A percentile compares a stretch with the other conserved stretches of the same genome.
Conservation (phyloP, 192 early-diverging fungal genomes). For the Coemansia biformis region DNA sequence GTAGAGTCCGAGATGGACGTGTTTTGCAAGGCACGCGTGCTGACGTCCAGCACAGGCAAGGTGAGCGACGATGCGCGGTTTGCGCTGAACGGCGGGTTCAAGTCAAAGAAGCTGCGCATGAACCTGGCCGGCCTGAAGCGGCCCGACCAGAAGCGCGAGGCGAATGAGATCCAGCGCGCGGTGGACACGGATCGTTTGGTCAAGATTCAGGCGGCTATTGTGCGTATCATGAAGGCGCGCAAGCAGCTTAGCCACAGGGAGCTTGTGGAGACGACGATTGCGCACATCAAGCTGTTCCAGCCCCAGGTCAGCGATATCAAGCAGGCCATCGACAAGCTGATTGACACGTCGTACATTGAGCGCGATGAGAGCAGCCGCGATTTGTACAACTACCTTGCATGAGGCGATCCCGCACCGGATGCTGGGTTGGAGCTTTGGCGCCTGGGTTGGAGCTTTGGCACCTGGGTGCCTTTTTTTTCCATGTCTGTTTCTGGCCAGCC, state of each 20-base stretch:
- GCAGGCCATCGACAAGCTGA: slow-evolving; percentile 88
- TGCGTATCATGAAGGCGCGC: slow-evolving; percentile 98
- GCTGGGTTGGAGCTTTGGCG: too few species aligned
- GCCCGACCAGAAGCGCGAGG: slow-evolving; percentile 85
- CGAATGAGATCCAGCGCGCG: slow-evolving; percentile 85
- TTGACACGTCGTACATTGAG: slow-evolving; percentile 92
- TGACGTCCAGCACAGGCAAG: slow-evolving; percentile 35
- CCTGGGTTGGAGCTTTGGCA: too few species aligned
- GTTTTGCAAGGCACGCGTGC: slow-evolving; percentile 79
- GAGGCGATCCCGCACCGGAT: too few species aligned
- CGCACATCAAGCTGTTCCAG: slow-evolving; percentile 85
- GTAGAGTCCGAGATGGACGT: slow-evolving; percentile 65
- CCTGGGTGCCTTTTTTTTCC: too few species aligned
- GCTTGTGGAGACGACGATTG: slow-evolving; percentile 85
- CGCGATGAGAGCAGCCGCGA: slow-evolving; percentile 76
- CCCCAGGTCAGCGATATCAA: slow-evolving; percentile 89
- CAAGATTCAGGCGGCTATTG: slow-evolving; percentile 97
- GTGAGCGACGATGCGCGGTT: slow-evolving; percentile 48
- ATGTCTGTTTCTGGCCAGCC: too few species aligned
- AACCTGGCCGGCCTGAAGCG: slow-evolving; percentile 83
- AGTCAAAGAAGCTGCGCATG: slow-evolving; percentile 82
- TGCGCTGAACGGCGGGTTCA: slow-evolving; percentile 74
- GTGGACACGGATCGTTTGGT: slow-evolving; percentile 89
- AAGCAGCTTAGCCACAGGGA: slow-evolving; percentile 80
- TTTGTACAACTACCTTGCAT: slow-evolving; percentile 80